Conservation (phyloP, 257 asterid species). For the Phtheirospermum japonicum region DNA sequence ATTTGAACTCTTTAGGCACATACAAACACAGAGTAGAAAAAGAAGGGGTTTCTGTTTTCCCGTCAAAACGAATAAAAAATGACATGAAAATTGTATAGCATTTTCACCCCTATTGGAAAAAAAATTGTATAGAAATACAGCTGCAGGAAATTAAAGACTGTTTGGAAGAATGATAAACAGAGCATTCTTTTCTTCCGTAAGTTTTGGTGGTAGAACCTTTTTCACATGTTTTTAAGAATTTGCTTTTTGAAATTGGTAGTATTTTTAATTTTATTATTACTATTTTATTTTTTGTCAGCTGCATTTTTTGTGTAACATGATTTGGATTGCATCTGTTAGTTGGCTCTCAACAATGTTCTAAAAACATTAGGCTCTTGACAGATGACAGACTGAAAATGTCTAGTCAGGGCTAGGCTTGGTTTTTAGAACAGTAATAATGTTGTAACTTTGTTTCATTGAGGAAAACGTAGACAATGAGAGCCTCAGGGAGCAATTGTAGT, state of each 20-base stretch:
- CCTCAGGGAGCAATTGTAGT: no score
- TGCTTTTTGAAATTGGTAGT: conserved; percentile 1
- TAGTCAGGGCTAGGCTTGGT: no score
- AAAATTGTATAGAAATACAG: conserved; percentile 47
- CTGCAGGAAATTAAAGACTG: conserved; percentile 26
- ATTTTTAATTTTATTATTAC: background rate
- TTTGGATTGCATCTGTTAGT: no score
- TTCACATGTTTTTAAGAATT: conserved; percentile 8
- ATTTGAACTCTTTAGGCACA: conserved; percentile 33
- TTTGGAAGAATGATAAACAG: conserved; percentile 29
- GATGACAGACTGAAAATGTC: no score
- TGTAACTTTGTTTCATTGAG: no score
- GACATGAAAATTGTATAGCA: conserved; percentile 36
- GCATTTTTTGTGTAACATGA: no score
- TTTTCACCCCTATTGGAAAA: conserved; percentile 30
- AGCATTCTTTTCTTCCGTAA: conserved; percentile 32
- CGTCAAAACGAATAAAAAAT: conserved; percentile 18
- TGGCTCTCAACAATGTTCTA: no score
- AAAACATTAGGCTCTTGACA: no score
- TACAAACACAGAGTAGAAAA: conserved; percentile 24
- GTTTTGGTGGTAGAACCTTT: conserved; percentile 36
- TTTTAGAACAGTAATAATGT: no score
- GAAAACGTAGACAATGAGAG: no score
- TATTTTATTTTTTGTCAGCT: no score
- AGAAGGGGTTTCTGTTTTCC: conserved; percentile 26